Evolutionary conservation across 108 stramenopile genomes (phyloP).

Genomic region (Discostella pseudostelligera): DNA sequence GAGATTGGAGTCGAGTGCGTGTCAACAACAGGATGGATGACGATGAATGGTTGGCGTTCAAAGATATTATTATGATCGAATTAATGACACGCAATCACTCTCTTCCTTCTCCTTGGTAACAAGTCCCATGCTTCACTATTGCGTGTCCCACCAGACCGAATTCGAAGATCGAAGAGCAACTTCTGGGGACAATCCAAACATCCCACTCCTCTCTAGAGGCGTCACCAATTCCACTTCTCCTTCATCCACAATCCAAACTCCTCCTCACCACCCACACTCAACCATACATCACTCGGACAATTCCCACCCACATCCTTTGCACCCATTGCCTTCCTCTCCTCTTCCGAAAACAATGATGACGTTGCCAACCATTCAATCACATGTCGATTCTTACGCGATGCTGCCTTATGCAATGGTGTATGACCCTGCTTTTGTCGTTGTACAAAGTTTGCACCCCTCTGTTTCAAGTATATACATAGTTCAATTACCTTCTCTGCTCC

Average conservation of each 20-base stretch:
- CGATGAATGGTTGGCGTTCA: too few relatives aligned
- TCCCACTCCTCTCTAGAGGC: too few relatives aligned
- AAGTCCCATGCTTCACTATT: too few relatives aligned
- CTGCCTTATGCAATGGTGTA: constrained; percentile 79
- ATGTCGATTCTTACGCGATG: constrained; percentile 55
- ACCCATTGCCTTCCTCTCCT: constrained; percentile 38
- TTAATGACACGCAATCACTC: too few relatives aligned
- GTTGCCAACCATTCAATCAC: constrained; percentile 75
- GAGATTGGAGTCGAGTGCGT: too few relatives aligned
- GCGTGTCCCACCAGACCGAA: too few relatives aligned
- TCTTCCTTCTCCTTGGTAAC: too few relatives aligned
- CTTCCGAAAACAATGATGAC: constrained; percentile 19
- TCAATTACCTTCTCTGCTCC: constrained; percentile 37
- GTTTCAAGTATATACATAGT: constrained; percentile 55
- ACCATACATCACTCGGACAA: constrained; percentile 74
- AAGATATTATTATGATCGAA: too few relatives aligned
- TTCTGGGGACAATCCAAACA: too few relatives aligned
- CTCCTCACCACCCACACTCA: constrained; percentile 58
- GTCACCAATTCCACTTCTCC: constrained; percentile 31
- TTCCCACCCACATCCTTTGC: constrained; percentile 67
- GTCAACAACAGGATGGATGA: too few relatives aligned
- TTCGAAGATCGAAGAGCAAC: too few relatives aligned
- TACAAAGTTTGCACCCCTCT: constrained; percentile 49
- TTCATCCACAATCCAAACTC: constrained; percentile 68
- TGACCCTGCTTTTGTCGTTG: constrained; percentile 73